A percentile compares a stretch with the other conserved stretches of the same genome.
Conservation (phyloP, 148 eudicot species). For the Drosera capensis region DNA sequence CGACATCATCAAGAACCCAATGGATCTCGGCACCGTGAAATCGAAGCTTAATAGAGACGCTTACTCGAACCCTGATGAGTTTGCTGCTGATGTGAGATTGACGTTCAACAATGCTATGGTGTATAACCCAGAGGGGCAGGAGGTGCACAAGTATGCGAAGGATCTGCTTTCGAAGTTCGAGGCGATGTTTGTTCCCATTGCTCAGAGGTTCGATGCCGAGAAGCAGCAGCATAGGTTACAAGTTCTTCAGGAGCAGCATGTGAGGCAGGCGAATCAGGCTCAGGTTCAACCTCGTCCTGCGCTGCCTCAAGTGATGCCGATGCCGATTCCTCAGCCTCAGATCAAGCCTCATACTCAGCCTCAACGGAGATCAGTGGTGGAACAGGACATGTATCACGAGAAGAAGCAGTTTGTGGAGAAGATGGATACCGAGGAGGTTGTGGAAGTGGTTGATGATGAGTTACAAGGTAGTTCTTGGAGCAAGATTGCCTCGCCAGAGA, state of each 20-base stretch:
- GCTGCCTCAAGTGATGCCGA: neutral
- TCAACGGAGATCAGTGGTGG: neutral
- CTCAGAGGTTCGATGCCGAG: conserved; percentile 18
- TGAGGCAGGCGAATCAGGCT: neutral
- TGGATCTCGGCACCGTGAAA: conserved; percentile 57
- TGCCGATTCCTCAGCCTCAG: neutral
- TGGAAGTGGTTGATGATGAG: conserved; percentile 20
- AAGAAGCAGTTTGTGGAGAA: neutral
- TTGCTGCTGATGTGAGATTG: conserved; percentile 57
- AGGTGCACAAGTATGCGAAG: conserved; percentile 47
- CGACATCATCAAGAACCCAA: conserved; percentile 28
- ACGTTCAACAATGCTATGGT: conserved; percentile 58
- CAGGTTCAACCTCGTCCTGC: neutral
- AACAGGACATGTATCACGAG: conserved; percentile 1
- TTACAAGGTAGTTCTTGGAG: conserved; percentile 54
- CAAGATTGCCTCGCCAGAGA: conserved; percentile 25
- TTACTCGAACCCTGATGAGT: conserved; percentile 37
- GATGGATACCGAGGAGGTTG: conserved; percentile 1
- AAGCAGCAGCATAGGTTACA: conserved; percentile 9
- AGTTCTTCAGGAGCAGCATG: neutral
- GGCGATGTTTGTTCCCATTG: conserved; percentile 34
- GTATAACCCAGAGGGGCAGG: conserved; percentile 65
- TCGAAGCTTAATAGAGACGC: conserved; percentile 14
- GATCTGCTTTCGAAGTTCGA: conserved; percentile 35
- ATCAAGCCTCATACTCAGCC: neutral